Base-by-base conservation (phyloP, 208 protist genomes). In the Leishmania aethiopica region DNA sequence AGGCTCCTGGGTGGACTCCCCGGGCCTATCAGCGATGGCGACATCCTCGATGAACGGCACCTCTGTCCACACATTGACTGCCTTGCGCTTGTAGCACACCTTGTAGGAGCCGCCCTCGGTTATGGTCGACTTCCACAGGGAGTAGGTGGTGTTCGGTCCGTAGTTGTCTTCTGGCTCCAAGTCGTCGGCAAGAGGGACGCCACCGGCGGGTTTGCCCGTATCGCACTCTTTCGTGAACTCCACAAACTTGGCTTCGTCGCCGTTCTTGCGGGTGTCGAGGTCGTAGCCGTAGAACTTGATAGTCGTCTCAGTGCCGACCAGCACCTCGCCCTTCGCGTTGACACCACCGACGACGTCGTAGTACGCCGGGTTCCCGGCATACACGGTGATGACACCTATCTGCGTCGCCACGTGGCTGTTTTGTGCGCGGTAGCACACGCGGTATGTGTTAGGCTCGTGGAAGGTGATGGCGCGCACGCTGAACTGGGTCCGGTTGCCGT, bases 271-370 rank as follows among this genome's bases (percentile, higher is more conserved):
- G 19, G 93, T 95, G 88, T 95, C 90, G 32, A 97, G 88, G 69
- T 91, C 85, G 80, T 89, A 87, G 40, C 94, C 94, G 76, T 91
- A 89, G 72, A 97, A 97, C 83, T 95, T 95, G 51, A 96, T 89
- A 22, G 83, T 88, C 25, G 88, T 79, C 42, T 86, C 64, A 15
- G 75, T 71, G 32, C 82, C 82, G 28, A 91, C 84, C 67, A 81
- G 72, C 25, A 96, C 84, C 51, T 74, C 77, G 17, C 91, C 90
- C 1, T 90, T 75, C 1, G 81, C 69, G 64, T 89, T 80, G 35
- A 81, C 32, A 0, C 90, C 90, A 13, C 69, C 66, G 64, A 95
- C 79, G 45, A 96, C 71, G 32, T 93, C 82, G 66, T 94, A 97
- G 84, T 95, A 95, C 6, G 86, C 62, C 4, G 90, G 90, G 86